Evolutionary conservation across 306 rosid species (phyloP), one percentile per base, ranked within the genome.

Genomic region (Dicorynia guianensis): DNA sequence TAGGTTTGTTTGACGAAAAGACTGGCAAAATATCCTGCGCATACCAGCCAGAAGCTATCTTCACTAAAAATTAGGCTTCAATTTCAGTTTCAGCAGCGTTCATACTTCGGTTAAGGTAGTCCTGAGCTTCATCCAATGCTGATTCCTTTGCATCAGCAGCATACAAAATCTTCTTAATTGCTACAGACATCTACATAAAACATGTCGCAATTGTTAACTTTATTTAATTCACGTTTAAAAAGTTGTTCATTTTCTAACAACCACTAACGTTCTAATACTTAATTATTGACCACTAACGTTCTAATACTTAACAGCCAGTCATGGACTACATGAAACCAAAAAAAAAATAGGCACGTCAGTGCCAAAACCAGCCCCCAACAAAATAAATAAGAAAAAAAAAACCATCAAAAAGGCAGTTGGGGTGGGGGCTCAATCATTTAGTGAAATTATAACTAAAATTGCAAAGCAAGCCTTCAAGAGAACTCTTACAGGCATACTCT

Each of bases 81-180:
- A 43, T 25, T 80, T 81, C 87, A n/a, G 39, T 76, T 65, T 86
- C 87, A 9, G 1, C 65, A 30, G 5, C 74, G 30, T 79, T 56
- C 58, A 79, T 11, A 5, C 76, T 66, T 46, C 83, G 71, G 79
- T 65, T 20, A 40, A 96, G 87, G 83, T 82, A 92, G 4, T 88
- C 97, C 83, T 90, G 97, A 30, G 99, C 99, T 80, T 90, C 91
- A 18, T 91, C 86, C 30, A 96, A 83, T 50, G 99, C 93, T 0
- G 97, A 96, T 82, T 88, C 97, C 72, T 87, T 87, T 17, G 92
- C 93, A 73, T 96, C 99, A 43, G 91, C 92, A 13, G 98, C 98
- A 80, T 96, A 96, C 74, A 96, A 40, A 74, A 96, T 90, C 93
- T 89, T 92, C 88, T 87, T 92, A 50, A 96, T 69, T 77, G 97